phyloP scores from a whole-genome alignment of 495 filamentous ascomycete genomes.

The Lasiosphaeris hirsuta region DNA sequence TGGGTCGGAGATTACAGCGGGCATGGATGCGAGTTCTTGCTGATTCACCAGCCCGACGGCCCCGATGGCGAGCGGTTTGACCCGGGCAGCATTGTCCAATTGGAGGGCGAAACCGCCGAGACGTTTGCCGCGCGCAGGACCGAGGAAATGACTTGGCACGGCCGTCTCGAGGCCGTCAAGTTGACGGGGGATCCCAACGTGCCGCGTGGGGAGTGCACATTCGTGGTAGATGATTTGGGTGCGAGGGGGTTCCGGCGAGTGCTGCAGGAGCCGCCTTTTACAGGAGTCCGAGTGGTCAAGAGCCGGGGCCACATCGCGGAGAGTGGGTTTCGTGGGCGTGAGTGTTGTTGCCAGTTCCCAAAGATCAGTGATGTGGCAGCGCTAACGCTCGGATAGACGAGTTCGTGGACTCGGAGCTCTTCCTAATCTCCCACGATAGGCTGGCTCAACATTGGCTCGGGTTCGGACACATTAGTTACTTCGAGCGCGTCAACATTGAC shows the following conservation, averaged over 20 bases:
- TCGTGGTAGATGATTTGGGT: conserved; percentile 73
- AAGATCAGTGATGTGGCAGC: neutral
- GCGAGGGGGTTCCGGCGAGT: conserved; percentile 47
- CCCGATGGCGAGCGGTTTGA: conserved; percentile 25
- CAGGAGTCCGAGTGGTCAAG: conserved; percentile 69
- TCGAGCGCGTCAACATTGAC: conserved; percentile 75
- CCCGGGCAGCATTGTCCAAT: conserved; percentile 23
- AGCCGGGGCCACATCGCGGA: conserved; percentile 74
- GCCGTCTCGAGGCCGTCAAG: conserved; percentile 76
- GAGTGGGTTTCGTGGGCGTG: conserved; percentile 65
- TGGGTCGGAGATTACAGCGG: conserved; percentile 89
- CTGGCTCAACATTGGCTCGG: conserved; percentile 80
- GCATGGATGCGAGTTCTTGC: conserved; percentile 85
- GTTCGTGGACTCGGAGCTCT: conserved; percentile 70
- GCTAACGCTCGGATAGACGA: conserved; percentile 47
- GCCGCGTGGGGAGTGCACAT: conserved; percentile 79
- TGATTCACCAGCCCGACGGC: conserved; percentile 67
- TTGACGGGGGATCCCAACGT: conserved; percentile 88
- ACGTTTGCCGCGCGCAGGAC: conserved; percentile 29
- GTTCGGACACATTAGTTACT: conserved; percentile 79
- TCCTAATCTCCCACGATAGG: conserved; percentile 71
- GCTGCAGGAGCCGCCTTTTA: conserved; percentile 62
- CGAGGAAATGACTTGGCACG: conserved; percentile 42
- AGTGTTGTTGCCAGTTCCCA: conserved; percentile 25
- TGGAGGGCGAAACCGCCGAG: conserved; percentile 36